These are phyloP conservation scores for Pleurotus pulmonarius DNA, from an alignment of 768 basidiomycete genomes.

Conservation along the genomic window DNA sequence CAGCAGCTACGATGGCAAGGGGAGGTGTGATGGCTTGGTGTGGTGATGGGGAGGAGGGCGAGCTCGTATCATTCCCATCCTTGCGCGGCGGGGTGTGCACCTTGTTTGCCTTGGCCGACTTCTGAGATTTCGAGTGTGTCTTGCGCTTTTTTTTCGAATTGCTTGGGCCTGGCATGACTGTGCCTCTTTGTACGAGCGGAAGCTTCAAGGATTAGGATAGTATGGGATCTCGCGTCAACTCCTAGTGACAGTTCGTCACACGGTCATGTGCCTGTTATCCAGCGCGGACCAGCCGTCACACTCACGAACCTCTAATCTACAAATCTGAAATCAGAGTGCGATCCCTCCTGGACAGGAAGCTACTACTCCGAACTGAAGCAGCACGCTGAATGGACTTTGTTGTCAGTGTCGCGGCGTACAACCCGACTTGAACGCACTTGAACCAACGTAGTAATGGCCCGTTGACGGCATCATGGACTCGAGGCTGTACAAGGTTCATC, in stretches of 20 bases:
- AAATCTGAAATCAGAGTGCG: no score
- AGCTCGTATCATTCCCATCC: background rate
- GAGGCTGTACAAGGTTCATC: no score
- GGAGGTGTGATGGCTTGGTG: background rate
- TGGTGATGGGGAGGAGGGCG: background rate
- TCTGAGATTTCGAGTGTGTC: conserved; percentile 17
- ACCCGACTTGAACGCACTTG: no score
- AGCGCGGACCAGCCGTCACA: background rate
- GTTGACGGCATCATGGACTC: no score
- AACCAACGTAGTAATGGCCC: no score
- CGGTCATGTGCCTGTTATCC: background rate
- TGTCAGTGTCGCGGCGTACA: no score
- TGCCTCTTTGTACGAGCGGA: background rate
- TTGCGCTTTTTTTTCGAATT: conserved; percentile 48
- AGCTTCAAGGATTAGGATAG: no score
- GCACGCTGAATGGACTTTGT: no score
- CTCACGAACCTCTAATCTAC: no score
- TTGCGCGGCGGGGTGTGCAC: conserved; percentile 5
- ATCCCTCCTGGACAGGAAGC: no score
- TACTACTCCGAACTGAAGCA: no score
- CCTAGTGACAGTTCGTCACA: background rate
- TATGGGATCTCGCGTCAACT: background rate
- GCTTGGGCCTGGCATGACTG: conserved; percentile 60
- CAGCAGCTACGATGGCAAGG: background rate
- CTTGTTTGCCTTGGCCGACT: conserved; percentile 24